phyloP scores from a whole-genome alignment of 352 stramenopile species.

The Aphanomyces euteiches region DNA sequence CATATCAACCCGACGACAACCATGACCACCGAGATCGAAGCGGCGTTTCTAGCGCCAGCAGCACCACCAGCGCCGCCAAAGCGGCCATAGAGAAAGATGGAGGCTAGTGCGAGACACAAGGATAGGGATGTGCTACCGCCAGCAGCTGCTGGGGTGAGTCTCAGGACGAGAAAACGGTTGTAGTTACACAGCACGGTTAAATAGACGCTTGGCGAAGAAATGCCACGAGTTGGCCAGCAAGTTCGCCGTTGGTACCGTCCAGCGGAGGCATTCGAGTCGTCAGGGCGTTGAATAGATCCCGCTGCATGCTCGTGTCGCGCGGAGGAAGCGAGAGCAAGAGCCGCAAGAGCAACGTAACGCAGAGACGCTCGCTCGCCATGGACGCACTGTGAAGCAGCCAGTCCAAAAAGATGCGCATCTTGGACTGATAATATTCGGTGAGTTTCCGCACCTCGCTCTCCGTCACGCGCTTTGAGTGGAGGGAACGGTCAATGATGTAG shows the following conservation, averaged over 20 bases:
- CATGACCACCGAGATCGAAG: too few relatives aligned
- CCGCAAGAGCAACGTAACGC: constrained; percentile 14
- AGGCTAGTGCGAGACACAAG: too few relatives aligned
- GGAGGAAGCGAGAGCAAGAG: constrained; percentile 15
- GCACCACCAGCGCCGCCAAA: too few relatives aligned
- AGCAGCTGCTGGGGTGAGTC: not conserved
- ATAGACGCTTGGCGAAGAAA: too few relatives aligned
- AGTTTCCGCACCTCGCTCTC: constrained; percentile 17
- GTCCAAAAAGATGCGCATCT: constrained; percentile 4
- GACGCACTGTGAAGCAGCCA: not conserved
- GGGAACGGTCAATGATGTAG: constrained; percentile 21
- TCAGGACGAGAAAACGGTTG: not conserved
- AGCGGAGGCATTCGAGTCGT: not conserved
- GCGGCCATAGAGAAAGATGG: too few relatives aligned
- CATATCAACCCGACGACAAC: too few relatives aligned
- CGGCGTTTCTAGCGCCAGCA: too few relatives aligned
- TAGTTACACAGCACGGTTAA: not conserved
- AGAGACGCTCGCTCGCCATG: not conserved
- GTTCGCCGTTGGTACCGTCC: not conserved
- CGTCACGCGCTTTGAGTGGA: constrained; percentile 5
- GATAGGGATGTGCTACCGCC: too few relatives aligned
- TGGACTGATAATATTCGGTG: constrained; percentile 16
- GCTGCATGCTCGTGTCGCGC: not conserved
- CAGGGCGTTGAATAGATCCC: not conserved
- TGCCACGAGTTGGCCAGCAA: not conserved